Evolutionary conservation across 495 filamentous ascomycete genomes (phyloP).

Genomic region (Hypoxylon lienhwacheense): DNA sequence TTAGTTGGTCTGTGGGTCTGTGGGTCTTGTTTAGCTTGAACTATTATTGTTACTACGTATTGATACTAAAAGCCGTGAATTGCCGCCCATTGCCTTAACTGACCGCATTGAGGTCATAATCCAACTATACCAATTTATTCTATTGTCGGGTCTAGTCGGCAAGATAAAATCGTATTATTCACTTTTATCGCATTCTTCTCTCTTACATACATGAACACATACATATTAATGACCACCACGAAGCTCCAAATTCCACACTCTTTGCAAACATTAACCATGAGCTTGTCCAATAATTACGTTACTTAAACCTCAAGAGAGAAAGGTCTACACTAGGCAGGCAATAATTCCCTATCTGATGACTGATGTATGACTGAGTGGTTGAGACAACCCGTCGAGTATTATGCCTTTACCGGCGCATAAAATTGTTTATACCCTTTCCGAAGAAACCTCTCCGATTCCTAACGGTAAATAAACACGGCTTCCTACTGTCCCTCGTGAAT

Average conservation of each 20-base stretch:
- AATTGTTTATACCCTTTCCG: too few relatives aligned
- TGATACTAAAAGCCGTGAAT: constrained; percentile 22
- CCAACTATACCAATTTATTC: constrained; percentile 20
- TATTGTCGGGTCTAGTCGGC: constrained; percentile 3
- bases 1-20: constrained; percentile 17
- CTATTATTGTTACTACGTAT: too few relatives aligned
- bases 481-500: too few relatives aligned
- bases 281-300: background rate
- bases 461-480: too few relatives aligned
- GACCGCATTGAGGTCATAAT: constrained; percentile 25
- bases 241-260: too few relatives aligned
- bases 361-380: background rate
- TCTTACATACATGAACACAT: constrained; percentile 2
- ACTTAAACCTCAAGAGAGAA: background rate
- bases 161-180: constrained; percentile 3
- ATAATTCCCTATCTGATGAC: background rate
- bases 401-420: constrained; percentile 1
- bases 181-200: background rate
- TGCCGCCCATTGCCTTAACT: constrained; percentile 37
- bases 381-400: too few relatives aligned
- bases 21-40: too few relatives aligned
- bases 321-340: too few relatives aligned
- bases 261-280: background rate
- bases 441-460: too few relatives aligned
- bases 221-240: constrained; percentile 13